Conservation (phyloP, 805 yeast species). For the Kuraishia ogatae region DNA sequence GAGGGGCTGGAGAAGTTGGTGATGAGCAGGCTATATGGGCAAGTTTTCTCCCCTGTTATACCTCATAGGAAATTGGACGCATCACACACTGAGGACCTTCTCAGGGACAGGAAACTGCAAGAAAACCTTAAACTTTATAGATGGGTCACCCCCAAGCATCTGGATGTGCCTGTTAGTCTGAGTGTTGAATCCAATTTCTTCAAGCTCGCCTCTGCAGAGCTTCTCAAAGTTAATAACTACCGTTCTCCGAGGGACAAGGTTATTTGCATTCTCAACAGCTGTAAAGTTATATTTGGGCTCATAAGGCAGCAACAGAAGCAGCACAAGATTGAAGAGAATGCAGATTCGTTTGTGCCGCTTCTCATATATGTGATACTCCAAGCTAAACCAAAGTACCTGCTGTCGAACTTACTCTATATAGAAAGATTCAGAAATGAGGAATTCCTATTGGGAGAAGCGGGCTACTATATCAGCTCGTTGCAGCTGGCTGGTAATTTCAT, state of each 20-base stretch:
- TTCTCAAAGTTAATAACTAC: constrained; percentile 69
- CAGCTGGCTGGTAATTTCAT: constrained; percentile 84
- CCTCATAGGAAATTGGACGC: constrained; percentile 33
- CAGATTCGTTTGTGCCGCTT: constrained; percentile 90
- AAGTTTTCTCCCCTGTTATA: constrained; percentile 67
- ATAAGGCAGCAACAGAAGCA: constrained; percentile 43
- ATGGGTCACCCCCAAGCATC: constrained; percentile 67
- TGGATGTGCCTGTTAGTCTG: constrained; percentile 59
- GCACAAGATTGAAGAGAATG: constrained; percentile 61
- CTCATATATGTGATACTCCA: constrained; percentile 71
- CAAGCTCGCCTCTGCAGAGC: constrained; percentile 62
- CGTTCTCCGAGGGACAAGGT: constrained; percentile 93
- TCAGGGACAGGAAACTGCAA: constrained; percentile 57
- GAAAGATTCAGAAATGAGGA: constrained; percentile 74
- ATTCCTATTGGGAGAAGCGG: constrained; percentile 78
- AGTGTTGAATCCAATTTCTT: constrained; percentile 44
- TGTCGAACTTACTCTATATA: constrained; percentile 76
- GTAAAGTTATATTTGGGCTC: constrained; percentile 86
- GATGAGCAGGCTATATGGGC: constrained; percentile 75
- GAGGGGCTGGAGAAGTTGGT: constrained; percentile 92
- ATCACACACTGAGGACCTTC: constrained; percentile 55
- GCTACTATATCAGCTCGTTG: constrained; percentile 84
- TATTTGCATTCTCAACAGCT: constrained; percentile 83
- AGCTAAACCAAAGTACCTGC: constrained; percentile 54
- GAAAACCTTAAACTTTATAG: constrained; percentile 16